phyloP scores from a whole-genome alignment of 2,329 filamentous ascomycete species.

The Stromatinia cepivora region DNA sequence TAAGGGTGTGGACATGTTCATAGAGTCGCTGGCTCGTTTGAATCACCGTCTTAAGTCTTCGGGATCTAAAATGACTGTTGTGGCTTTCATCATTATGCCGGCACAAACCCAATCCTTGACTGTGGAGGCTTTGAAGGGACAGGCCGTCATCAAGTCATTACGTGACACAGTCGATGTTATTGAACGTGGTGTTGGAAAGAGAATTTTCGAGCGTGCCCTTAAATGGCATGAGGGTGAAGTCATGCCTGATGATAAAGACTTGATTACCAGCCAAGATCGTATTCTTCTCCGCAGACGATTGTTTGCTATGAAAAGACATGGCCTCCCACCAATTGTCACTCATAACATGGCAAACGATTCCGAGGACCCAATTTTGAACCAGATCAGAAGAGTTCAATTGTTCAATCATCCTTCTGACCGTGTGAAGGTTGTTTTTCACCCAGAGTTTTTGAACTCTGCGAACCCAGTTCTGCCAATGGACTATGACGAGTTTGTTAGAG shows the following conservation, averaged over 20 bases:
- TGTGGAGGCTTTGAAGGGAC: conserved; percentile 92
- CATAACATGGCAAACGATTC: conserved; percentile 97
- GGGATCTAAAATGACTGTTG: conserved; percentile 88
- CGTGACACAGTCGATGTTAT: conserved; percentile 92
- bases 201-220: conserved; percentile 90
- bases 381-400: conserved; percentile 91
- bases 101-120: conserved; percentile 93
- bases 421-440: conserved; percentile 97
- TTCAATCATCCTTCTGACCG: conserved; percentile 95
- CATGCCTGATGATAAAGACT: conserved; percentile 93
- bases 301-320: conserved; percentile 94
- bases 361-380: conserved; percentile 93
- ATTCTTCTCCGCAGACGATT: conserved; percentile 87
- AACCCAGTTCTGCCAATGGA: conserved; percentile 95
- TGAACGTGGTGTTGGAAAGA: conserved; percentile 86
- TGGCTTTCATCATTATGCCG: conserved; percentile 98
- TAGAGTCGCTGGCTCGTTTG: conserved; percentile 89
- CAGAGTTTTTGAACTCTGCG: conserved; percentile 92
- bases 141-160: conserved; percentile 95
- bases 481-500: conserved; percentile 97
- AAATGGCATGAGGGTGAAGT: conserved; percentile 94
- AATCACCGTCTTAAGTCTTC: conserved; percentile 87
- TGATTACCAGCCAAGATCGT: conserved; percentile 88
- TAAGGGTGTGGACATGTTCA: conserved; percentile 99
- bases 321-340: conserved; percentile 90